phyloP scores from a whole-genome alignment of 306 rosid species.

The Biancaea sappan region DNA sequence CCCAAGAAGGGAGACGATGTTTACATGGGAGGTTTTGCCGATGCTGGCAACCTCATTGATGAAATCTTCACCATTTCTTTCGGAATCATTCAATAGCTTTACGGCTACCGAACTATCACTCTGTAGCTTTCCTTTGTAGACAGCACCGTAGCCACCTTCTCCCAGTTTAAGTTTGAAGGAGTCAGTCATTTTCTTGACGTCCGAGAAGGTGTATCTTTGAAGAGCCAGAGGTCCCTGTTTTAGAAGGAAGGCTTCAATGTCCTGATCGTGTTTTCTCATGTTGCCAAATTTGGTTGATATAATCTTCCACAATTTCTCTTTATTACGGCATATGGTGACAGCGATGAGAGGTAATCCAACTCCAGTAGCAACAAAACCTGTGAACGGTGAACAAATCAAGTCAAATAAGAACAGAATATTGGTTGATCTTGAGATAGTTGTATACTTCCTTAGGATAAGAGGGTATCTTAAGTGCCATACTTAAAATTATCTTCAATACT shows the following conservation, averaged over 20 bases:
- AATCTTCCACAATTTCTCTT: conserved; percentile 36
- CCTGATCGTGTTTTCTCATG: background rate
- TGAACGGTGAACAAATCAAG: background rate
- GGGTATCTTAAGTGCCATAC: background rate
- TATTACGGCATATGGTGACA: conserved; percentile 43
- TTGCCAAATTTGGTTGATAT: background rate
- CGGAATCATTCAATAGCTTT: conserved; percentile 31
- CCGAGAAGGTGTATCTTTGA: conserved; percentile 29
- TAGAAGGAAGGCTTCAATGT: conserved; percentile 30
- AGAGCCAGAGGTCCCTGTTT: conserved; percentile 27
- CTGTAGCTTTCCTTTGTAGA: conserved; percentile 29
- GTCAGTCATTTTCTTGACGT: conserved; percentile 35
- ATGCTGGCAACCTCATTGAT: conserved; percentile 46
- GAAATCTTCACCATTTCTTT: conserved; percentile 37
- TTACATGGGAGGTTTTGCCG: conserved; percentile 45
- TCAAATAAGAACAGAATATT: too few species aligned
- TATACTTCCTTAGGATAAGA: too few species aligned
- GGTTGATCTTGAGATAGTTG: too few species aligned
- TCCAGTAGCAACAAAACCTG: conserved; percentile 46
- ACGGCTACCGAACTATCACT: conserved; percentile 31
- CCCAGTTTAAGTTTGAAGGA: conserved; percentile 39
- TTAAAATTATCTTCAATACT: background rate
- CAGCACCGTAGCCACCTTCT: conserved; percentile 41
- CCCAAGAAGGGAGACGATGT: conserved; percentile 40
- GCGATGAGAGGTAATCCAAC: conserved; percentile 48